phyloP scores from a whole-genome alignment of 2,329 filamentous ascomycete species.

The Alternaria rosae region DNA sequence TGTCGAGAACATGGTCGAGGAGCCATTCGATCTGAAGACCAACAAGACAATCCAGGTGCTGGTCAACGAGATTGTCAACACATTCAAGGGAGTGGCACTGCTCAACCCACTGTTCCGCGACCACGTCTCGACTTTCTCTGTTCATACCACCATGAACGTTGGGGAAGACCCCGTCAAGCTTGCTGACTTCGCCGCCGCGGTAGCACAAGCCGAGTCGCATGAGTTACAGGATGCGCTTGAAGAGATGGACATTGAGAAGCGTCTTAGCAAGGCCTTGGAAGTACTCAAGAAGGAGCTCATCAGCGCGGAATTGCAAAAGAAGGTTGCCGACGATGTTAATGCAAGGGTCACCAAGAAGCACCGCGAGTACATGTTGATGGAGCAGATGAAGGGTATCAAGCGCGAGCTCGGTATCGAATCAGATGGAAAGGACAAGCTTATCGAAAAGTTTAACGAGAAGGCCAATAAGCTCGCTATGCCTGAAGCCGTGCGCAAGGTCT shows the following conservation, averaged over 20 bases:
- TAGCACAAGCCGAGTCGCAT: constrained; percentile 82
- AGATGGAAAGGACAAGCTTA: constrained; percentile 96
- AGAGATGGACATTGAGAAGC: constrained; percentile 87
- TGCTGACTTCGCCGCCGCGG: constrained; percentile 95
- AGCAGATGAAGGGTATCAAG: constrained; percentile 99
- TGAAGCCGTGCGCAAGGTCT: constrained; percentile 94
- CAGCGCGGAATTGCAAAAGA: constrained; percentile 95
- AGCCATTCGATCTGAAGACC: constrained; percentile 89
- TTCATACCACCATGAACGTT: constrained; percentile 89
- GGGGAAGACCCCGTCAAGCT: constrained; percentile 94
- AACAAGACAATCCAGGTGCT: constrained; percentile 88
- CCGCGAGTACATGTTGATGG: constrained; percentile 97
- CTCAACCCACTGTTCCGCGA: constrained; percentile 96
- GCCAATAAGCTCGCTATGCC: constrained; percentile 94
- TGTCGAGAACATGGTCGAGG: constrained; percentile 89
- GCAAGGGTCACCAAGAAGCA: constrained; percentile 97
- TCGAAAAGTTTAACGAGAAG: constrained; percentile 97
- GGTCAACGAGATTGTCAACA: constrained; percentile 97
- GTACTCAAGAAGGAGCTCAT: constrained; percentile 98
- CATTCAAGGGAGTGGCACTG: constrained; percentile 95
- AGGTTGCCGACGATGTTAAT: constrained; percentile 98
- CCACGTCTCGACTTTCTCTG: constrained; percentile 87
- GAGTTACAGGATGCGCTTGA: constrained; percentile 93
- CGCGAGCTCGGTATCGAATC: constrained; percentile 95
- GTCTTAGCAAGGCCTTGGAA: constrained; percentile 88